phyloP scores from a whole-genome alignment of 306 rosid species.

The Benincasa hispida region DNA sequence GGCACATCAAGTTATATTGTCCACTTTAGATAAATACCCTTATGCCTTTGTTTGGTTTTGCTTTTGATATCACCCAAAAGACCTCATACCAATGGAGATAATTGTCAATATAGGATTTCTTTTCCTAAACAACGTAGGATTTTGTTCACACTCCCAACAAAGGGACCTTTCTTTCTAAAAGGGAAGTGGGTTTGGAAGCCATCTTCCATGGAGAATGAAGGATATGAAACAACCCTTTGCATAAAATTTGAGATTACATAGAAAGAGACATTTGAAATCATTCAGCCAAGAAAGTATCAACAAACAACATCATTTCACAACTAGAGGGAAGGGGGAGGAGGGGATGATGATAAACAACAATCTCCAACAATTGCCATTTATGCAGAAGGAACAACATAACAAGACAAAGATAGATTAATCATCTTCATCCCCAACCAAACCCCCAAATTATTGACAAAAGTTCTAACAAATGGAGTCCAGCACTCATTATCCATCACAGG shows the following conservation, averaged over 20 bases:
- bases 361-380: constrained; percentile 2
- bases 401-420: neutral
- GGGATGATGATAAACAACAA: neutral
- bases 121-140: too few species aligned
- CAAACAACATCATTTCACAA: constrained; percentile 6
- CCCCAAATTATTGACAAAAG: neutral
- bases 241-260: neutral
- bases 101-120: too few species aligned
- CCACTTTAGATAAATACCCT: too few species aligned
- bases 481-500: constrained; percentile 9
- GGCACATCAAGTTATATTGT: too few species aligned
- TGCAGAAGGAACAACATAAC: constrained; percentile 4
- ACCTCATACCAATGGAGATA: too few species aligned
- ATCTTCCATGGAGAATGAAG: neutral
- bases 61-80: too few species aligned
- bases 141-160: too few species aligned
- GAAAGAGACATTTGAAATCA: neutral
- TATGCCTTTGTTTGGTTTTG: too few species aligned
- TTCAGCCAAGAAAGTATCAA: neutral
- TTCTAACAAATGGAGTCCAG: constrained; percentile 3
- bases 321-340: neutral
- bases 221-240: neutral
- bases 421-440: neutral
- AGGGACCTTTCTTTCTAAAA: too few species aligned
- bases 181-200: neutral